Percentiles rank a stretch among this genome's conserved stretches.
Conservation (phyloP, 805 yeast genomes). For the Kurtzmaniella cleridarum region DNA sequence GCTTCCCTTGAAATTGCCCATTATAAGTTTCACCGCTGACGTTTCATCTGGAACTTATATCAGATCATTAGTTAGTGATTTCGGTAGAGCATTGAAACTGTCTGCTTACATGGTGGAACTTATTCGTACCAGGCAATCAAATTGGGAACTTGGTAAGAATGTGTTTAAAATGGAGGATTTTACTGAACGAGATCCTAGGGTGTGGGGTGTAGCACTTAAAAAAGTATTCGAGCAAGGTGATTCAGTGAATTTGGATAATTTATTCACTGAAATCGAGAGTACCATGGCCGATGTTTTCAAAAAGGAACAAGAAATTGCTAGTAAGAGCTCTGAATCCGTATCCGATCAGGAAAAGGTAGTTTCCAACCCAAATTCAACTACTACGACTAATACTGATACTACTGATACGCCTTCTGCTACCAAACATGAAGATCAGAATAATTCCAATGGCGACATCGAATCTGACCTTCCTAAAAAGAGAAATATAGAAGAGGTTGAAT, state of each 20-base stretch:
- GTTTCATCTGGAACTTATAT: conserved; percentile 97
- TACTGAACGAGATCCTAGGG: conserved; percentile 48
- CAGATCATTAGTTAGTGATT: conserved; percentile 82
- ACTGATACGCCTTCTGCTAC: background rate
- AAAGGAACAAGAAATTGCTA: conserved; percentile 4
- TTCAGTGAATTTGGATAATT: conserved; percentile 19
- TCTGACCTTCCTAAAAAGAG: conserved; percentile 13
- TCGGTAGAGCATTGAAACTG: conserved; percentile 75
- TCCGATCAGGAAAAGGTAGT: conserved; percentile 4
- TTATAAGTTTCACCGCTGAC: conserved; percentile 64
- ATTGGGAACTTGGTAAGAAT: conserved; percentile 71
- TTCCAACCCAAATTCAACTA: conserved; percentile 3
- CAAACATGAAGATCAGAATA: conserved; percentile 1
- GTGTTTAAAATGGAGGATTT: conserved; percentile 68
- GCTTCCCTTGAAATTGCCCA: conserved; percentile 52
- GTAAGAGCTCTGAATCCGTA: conserved; percentile 3
- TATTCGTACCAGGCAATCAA: conserved; percentile 69
- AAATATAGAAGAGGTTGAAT: conserved; percentile 16
- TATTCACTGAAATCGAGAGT: conserved; percentile 10
- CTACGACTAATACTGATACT: conserved; percentile 1
- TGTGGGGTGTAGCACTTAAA: conserved; percentile 66
- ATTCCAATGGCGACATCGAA: background rate
- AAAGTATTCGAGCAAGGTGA: conserved; percentile 42
- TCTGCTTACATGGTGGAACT: conserved; percentile 86
- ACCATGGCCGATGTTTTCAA: background rate